Evolutionary conservation across 2,329 filamentous ascomycete species (phyloP), one percentile per base, ranked within the genome.

Genomic region (Periconia macrospinosa): DNA sequence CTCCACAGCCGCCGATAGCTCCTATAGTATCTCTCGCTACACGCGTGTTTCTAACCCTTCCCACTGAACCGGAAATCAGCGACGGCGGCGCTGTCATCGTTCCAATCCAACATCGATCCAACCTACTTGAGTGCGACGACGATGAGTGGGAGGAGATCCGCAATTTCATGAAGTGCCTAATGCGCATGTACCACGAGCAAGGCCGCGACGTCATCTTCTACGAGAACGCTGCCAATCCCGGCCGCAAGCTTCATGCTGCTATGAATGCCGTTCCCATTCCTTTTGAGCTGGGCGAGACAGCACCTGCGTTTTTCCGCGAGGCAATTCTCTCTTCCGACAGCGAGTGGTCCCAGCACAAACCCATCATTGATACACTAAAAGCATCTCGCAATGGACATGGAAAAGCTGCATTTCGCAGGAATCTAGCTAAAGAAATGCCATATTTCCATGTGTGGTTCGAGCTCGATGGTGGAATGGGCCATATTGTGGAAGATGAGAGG

Each of bases 61-160:
- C 92, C 10, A 95, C 94, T 0, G 88, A 93, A 62, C 95, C 94
- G 0, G 93, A 97, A 69, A 79, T 99, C 42, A 89, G 85, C 61
- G 83, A 90, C 47, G 91, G 91, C 44, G 89, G 92, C 46, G 90
- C 92, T 7, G 87, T 94, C 53, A 94, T 99, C 57, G 91, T 92
- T 2, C 94, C 94, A 6, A 86, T 94, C 19, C 85, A 92, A 62
- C 94, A 99, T 71, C 87, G 88, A 49, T 86, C 82, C 20, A 99
- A 97, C 71, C 84, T 99, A 0, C 79, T 99, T n/a, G 93, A 97
- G 74, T 99, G 94, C 73, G 93, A 97, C 73, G 93, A 99, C 68
- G 94, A 99, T 69, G 94, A 99, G 72, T 99, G 95, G 95, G 94
- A 99, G 70, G 94, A 99, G 75, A 88, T 99, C 6, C 89, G 94